Evolutionary conservation across 2,329 filamentous ascomycete genomes (phyloP).

Genomic region (Hymenoscyphus scutula): DNA sequence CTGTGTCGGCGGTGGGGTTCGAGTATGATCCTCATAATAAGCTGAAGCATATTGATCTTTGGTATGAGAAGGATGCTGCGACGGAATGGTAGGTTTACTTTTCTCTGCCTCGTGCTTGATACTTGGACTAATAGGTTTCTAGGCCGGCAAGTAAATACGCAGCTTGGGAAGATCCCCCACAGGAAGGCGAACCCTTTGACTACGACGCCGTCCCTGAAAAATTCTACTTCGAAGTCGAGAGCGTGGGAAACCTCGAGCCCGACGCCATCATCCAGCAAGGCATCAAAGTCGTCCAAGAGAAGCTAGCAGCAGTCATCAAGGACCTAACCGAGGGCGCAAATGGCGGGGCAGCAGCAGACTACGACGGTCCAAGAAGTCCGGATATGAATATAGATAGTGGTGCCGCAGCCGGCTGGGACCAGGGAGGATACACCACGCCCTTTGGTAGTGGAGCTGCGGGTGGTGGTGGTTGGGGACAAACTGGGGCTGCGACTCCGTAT

Average conservation of each 20-base stretch:
- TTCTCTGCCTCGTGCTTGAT: background rate
- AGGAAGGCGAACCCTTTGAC: constrained; percentile 84
- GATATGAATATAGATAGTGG: constrained; percentile 53
- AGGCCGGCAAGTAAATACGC: constrained; percentile 82
- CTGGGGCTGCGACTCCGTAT: constrained; percentile 54
- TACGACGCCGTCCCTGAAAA: constrained; percentile 79
- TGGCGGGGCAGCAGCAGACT: constrained; percentile 50
- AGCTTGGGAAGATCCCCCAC: constrained; percentile 73
- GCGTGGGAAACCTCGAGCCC: constrained; percentile 81
- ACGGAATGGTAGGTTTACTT: constrained; percentile 72
- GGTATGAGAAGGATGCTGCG: constrained; percentile 83
- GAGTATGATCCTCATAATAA: constrained; percentile 99
- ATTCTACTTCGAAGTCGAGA: constrained; percentile 95
- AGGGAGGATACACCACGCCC: constrained; percentile 66
- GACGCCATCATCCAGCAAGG: constrained; percentile 86
- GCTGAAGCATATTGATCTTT: constrained; percentile 85
- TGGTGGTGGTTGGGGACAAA: constrained; percentile 60
- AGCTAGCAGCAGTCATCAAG: constrained; percentile 77
- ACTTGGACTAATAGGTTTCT: constrained; percentile 24
- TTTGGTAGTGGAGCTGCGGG: constrained; percentile 56
- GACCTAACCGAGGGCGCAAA: constrained; percentile 58
- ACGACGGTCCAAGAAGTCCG: constrained; percentile 63
- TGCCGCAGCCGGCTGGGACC: constrained; percentile 55
- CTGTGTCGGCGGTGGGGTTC: constrained; percentile 87
- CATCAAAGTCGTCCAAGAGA: constrained; percentile 84